Evolutionary conservation across 2,329 filamentous ascomycete species (phyloP).

Genomic region (Chrysosporium queenslandicum): DNA sequence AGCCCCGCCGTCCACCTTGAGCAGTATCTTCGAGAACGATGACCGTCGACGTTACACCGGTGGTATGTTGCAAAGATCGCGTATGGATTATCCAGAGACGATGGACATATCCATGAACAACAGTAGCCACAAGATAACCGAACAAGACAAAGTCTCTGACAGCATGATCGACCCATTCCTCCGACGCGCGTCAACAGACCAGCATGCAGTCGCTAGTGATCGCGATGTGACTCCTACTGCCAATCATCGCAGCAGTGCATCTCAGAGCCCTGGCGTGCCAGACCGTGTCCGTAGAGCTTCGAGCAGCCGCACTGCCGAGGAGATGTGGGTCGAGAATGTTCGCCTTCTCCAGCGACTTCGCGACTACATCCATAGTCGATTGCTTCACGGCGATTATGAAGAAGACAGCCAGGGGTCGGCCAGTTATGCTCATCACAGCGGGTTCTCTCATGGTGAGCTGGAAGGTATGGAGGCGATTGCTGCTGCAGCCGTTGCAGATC

Average conservation of each 20-base stretch:
- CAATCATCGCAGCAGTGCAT: not conserved
- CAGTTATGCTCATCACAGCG: slow-evolving; percentile 38
- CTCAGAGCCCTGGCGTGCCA: not conserved
- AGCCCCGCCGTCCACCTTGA: slow-evolving; percentile 52
- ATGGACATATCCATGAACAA: slow-evolving; percentile 32
- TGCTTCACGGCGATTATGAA: slow-evolving; percentile 45
- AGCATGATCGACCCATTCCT: slow-evolving; percentile 38
- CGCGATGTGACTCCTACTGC: not conserved
- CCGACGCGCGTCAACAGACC: slow-evolving; percentile 18
- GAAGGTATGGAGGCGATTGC: slow-evolving; percentile 20
- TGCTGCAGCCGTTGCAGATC: slow-evolving; percentile 20
- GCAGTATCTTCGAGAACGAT: slow-evolving; percentile 50
- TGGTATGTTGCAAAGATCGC: slow-evolving; percentile 48
- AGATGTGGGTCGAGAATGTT: slow-evolving; percentile 55
- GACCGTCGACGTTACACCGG: slow-evolving; percentile 53
- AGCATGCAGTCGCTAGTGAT: not conserved
- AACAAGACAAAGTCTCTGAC: slow-evolving; percentile 25
- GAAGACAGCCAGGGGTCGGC: slow-evolving; percentile 20
- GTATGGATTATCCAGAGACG: slow-evolving; percentile 33
- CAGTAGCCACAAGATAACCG: slow-evolving; percentile 16
- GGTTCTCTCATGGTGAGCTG: slow-evolving; percentile 16
- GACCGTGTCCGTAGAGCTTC: slow-evolving; percentile 17
- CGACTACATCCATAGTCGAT: slow-evolving; percentile 46
- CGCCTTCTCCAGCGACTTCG: slow-evolving; percentile 53
- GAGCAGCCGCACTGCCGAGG: slow-evolving; percentile 18